Percentiles rank a stretch among this genome's conserved stretches.
phyloP scores from a whole-genome alignment of 2,329 filamentous ascomycete genomes.

The Ramichloridium luteum region DNA sequence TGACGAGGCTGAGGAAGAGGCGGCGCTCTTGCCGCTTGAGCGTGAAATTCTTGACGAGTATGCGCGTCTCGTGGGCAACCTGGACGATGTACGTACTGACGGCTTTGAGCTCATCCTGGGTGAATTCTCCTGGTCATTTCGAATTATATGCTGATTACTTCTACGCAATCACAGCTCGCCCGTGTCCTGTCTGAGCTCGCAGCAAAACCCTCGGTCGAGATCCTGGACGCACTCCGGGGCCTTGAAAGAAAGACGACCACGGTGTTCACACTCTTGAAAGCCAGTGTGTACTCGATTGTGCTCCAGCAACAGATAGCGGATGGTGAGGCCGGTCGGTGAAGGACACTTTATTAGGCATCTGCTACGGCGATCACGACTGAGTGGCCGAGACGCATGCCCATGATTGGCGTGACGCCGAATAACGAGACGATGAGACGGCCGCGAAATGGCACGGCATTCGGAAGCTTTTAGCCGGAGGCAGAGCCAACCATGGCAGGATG shows the following conservation, averaged over 20 bases:
- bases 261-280: conserved; percentile 91
- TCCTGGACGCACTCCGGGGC: conserved; percentile 73
- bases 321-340: conserved; percentile 34
- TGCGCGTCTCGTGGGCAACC: conserved; percentile 70
- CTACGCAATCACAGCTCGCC: conserved; percentile 36
- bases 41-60: conserved; percentile 95
- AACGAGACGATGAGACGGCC: too few relatives aligned
- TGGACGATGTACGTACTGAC: conserved; percentile 75
- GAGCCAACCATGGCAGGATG: too few relatives aligned
- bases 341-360: too few relatives aligned
- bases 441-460: too few relatives aligned
- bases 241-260: conserved; percentile 89
- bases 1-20: conserved; percentile 10
- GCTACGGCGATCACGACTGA: too few relatives aligned
- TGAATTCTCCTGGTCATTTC: too few relatives aligned
- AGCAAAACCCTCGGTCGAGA: conserved; percentile 52
- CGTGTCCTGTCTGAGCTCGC: conserved; percentile 56
- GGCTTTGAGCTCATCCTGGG: too few relatives aligned
- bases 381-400: too few relatives aligned
- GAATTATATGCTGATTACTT: too few relatives aligned
- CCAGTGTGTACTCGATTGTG: conserved; percentile 97
- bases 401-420: too few relatives aligned
- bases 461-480: too few relatives aligned
- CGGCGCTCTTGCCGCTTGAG: conserved; percentile 58
- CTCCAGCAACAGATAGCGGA: conserved; percentile 90